phyloP scores from a whole-genome alignment of 805 yeast species.

The Hanseniaspora clermontiae region DNA sequence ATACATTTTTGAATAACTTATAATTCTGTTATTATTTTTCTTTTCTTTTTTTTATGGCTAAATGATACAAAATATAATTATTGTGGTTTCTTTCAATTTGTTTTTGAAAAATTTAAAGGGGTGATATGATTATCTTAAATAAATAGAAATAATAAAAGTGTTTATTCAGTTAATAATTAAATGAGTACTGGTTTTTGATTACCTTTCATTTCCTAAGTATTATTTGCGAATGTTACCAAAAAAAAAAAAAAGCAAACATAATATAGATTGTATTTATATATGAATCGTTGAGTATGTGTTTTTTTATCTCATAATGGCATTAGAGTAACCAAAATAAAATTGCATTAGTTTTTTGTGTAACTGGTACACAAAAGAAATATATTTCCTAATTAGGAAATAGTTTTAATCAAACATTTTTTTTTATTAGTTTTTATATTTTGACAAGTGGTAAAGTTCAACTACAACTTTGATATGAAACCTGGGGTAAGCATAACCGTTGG shows the following conservation, averaged over 20 bases:
- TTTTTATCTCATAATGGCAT: background rate
- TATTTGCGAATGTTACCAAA: too few relatives aligned
- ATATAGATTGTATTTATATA: too few relatives aligned
- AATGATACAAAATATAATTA: background rate
- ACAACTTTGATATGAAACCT: background rate
- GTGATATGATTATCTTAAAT: too few relatives aligned
- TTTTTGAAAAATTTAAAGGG: background rate
- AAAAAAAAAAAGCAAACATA: too few relatives aligned
- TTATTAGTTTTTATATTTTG: conserved; percentile 13
- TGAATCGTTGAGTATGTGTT: background rate
- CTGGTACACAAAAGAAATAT: background rate
- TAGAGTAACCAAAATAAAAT: background rate
- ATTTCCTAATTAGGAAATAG: background rate
- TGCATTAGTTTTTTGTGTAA: background rate
- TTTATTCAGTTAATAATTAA: background rate
- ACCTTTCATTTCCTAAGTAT: too few relatives aligned
- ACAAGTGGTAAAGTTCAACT: background rate
- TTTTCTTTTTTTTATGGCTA: background rate
- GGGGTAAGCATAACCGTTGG: too few relatives aligned
- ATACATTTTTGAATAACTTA: background rate
- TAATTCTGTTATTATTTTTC: background rate
- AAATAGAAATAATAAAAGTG: background rate
- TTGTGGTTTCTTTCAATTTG: background rate
- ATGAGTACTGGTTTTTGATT: background rate
- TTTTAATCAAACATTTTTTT: background rate